A percentile compares a stretch with the other conserved stretches of the same genome.
These are phyloP conservation scores for Asterochloris erici DNA, from an alignment of 139 green algal genomes.

Conservation along the genomic window DNA sequence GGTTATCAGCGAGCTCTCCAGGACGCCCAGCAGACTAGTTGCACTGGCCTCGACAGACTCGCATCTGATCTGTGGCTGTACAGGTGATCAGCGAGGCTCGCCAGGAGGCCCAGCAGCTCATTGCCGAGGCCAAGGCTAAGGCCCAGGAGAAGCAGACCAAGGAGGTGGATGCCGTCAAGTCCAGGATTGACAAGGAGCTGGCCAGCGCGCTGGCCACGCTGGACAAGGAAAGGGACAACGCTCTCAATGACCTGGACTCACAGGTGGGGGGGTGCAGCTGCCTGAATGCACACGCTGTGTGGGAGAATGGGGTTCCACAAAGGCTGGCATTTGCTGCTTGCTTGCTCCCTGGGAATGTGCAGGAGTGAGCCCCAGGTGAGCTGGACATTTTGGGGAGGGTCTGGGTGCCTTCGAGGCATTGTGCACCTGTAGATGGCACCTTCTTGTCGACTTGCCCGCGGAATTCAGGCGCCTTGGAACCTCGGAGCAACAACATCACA, in stretches of 20 bases:
- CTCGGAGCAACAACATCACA: neutral
- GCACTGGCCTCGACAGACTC: too few relatives aligned
- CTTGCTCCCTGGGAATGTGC: neutral
- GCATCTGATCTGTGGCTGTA: too few relatives aligned
- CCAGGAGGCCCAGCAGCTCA: conserved; percentile 36
- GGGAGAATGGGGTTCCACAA: neutral
- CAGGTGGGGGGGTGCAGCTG: conserved; percentile 38
- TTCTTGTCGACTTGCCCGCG: too few relatives aligned
- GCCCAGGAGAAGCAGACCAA: conserved; percentile 37
- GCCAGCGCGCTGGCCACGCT: conserved; percentile 48
- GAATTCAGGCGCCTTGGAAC: neutral
- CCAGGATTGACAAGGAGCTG: conserved; percentile 61
- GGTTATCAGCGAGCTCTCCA: too few relatives aligned
- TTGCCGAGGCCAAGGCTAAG: conserved; percentile 38
- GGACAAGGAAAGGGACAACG: conserved; percentile 68
- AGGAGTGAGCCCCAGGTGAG: neutral
- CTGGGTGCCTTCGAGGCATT: too few relatives aligned
- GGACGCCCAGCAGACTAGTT: too few relatives aligned
- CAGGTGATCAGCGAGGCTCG: conserved; percentile 37
- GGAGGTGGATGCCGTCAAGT: conserved; percentile 44
- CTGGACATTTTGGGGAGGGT: too few relatives aligned
- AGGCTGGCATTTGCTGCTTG: neutral
- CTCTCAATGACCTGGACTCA: conserved; percentile 64
- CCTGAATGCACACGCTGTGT: neutral
- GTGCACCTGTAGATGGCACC: too few relatives aligned